These are phyloP conservation scores for Schizophyllum amplum DNA, from an alignment of 1,284 basidiomycete genomes.

Conservation along the genomic window DNA sequence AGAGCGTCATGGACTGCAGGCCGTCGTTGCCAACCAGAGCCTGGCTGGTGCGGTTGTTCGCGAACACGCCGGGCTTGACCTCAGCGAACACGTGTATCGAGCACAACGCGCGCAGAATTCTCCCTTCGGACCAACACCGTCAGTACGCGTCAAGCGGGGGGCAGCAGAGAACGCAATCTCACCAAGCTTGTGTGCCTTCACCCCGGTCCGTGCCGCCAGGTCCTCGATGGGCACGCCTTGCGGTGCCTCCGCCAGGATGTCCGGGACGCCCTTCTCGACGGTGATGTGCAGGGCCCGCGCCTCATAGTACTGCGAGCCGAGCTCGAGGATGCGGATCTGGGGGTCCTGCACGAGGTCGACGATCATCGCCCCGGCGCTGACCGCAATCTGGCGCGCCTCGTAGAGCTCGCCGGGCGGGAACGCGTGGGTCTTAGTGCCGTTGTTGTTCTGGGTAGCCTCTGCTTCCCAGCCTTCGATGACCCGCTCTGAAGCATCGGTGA, in stretches of 20 bases:
- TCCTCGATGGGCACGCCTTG: not conserved
- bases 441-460: not conserved
- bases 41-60: slow-evolving; percentile 20
- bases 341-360: not conserved
- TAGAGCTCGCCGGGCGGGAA: not conserved
- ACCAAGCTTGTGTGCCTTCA: not conserved
- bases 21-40: not conserved
- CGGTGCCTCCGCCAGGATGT: not conserved
- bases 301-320: not conserved
- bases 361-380: not conserved
- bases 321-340: not conserved
- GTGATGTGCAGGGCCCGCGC: not conserved
- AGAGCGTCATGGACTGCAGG: not conserved
- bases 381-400: not conserved
- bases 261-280: not conserved
- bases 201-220: not conserved
- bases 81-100: slow-evolving; percentile 25
- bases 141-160: not conserved
- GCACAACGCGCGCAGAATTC: slow-evolving; percentile 22
- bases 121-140: slow-evolving; percentile 12
- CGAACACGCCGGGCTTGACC: slow-evolving; percentile 23
- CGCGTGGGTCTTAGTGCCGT: not conserved
- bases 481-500: not conserved
- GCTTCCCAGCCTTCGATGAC: not conserved
- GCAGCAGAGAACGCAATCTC: not conserved